Percentiles rank a stretch among this genome's conserved stretches.
Conservation (phyloP, 2,329 filamentous ascomycete species). For the Zymoseptoria ardabiliae region DNA sequence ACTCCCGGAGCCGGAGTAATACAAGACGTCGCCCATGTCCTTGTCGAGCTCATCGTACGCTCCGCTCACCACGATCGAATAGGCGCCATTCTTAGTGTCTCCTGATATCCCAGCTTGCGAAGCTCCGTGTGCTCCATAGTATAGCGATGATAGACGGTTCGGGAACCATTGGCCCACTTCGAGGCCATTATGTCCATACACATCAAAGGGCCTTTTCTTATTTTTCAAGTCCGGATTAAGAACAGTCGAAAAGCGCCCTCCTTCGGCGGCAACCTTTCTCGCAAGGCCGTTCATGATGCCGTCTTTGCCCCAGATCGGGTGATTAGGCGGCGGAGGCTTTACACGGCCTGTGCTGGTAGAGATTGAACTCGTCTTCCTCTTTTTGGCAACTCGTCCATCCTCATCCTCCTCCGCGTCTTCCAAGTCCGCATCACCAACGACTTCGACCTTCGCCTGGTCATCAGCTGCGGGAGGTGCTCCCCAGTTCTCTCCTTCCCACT, state of each 20-base stretch:
- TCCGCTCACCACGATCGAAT: constrained; percentile 20
- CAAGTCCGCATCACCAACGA: constrained; percentile 1
- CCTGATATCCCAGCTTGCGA: constrained; percentile 20
- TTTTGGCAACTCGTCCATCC: background rate
- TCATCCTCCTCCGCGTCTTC: constrained; percentile 1
- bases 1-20: constrained; percentile 21
- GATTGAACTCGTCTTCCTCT: background rate
- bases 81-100: constrained; percentile 14
- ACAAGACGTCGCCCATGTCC: constrained; percentile 17
- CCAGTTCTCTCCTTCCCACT: constrained; percentile 18
- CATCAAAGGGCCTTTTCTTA: constrained; percentile 11
- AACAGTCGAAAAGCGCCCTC: constrained; percentile 5
- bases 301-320: constrained; percentile 18
- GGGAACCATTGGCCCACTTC: constrained; percentile 21
- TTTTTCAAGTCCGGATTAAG: constrained; percentile 9
- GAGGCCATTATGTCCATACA: constrained; percentile 21
- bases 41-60: constrained; percentile 20
- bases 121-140: constrained; percentile 21
- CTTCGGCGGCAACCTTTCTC: constrained; percentile 2
- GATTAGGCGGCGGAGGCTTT: constrained; percentile 9
- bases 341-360: background rate
- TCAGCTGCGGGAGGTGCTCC: constrained; percentile 3
- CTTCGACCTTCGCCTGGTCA: background rate
- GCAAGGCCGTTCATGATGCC: constrained; percentile 25
- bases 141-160: constrained; percentile 17